Evolutionary conservation across 106 monocot genomes (phyloP).

Genomic region (Acorus gramineus): DNA sequence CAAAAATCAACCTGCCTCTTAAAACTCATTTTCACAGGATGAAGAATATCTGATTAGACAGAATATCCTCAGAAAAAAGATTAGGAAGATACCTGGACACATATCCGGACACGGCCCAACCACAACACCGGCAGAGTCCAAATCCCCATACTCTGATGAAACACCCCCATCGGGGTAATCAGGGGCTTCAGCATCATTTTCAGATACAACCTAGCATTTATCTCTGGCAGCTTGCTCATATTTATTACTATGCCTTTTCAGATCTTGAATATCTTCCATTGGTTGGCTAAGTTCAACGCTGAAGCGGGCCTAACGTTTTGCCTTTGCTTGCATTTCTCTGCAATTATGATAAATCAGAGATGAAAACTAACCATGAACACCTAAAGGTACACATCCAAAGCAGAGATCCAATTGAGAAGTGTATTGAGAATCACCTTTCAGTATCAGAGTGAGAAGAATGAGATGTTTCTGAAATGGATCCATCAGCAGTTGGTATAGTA

Average conservation of each 20-base stretch:
- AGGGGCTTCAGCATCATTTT: conserved; percentile 1
- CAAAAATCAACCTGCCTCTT: too few species aligned
- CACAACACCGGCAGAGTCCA: conserved; percentile 30
- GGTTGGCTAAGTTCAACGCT: conserved; percentile 54
- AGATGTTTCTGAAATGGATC: too few species aligned
- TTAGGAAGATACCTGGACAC: conserved; percentile 69
- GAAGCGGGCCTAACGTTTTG: conserved; percentile 75
- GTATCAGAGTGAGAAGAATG: conserved; percentile 21
- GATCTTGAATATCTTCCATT: conserved; percentile 14
- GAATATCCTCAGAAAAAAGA: too few species aligned
- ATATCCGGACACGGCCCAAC: conserved; percentile 83
- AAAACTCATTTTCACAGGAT: too few species aligned
- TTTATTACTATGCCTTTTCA: conserved; percentile 16
- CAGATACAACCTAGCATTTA: neutral
- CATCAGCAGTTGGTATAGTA: too few species aligned
- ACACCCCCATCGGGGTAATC: conserved; percentile 3
- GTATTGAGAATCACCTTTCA: conserved; percentile 35
- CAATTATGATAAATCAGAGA: conserved; percentile 7
- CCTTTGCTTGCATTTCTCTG: conserved; percentile 82
- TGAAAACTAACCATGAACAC: neutral
- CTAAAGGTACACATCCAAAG: too few species aligned
- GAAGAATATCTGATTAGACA: too few species aligned
- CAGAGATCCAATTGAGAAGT: neutral
- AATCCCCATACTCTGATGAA: conserved; percentile 27
- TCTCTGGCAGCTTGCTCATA: conserved; percentile 11